These are phyloP conservation scores for Fusarium goolgardi DNA, from an alignment of 2,329 filamentous ascomycete species.

Conservation along the genomic window DNA sequence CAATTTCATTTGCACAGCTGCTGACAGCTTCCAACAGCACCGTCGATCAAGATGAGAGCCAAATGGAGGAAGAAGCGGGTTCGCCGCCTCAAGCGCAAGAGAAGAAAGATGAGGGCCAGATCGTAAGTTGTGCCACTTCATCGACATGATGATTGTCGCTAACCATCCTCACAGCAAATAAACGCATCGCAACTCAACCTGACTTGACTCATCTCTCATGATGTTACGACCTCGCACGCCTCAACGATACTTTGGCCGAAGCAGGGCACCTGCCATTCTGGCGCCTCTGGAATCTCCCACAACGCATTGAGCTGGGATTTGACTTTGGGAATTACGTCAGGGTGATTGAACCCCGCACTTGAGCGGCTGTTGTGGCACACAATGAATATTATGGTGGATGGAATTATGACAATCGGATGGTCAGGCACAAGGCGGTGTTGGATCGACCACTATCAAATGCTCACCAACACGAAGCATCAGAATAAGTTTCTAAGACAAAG, in stretches of 20 bases:
- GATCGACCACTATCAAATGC: constrained; percentile 47
- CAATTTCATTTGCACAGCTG: constrained; percentile 20
- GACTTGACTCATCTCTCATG: constrained; percentile 61
- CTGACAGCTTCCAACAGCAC: constrained; percentile 45
- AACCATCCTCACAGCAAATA: constrained; percentile 69
- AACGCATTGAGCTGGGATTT: constrained; percentile 42
- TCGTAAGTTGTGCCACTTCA: constrained; percentile 72
- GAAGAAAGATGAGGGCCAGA: constrained; percentile 99
- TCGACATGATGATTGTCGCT: constrained; percentile 36
- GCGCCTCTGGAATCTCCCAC: constrained; percentile 38
- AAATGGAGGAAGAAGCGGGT: constrained; percentile 99
- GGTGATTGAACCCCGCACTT: constrained; percentile 47
- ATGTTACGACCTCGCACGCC: constrained; percentile 52
- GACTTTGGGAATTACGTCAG: constrained; percentile 47
- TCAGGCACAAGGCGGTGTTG: constrained; percentile 50
- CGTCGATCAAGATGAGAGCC: constrained; percentile 79
- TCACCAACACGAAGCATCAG: constrained; percentile 43
- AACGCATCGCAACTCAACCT: constrained; percentile 71
- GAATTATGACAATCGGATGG: constrained; percentile 49
- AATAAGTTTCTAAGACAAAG: constrained; percentile 45
- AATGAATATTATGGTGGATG: constrained; percentile 48
- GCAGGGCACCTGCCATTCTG: constrained; percentile 39
- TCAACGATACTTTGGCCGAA: constrained; percentile 45
- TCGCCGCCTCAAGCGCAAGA: constrained; percentile 99
- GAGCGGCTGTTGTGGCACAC: constrained; percentile 47